Evolutionary conservation across 208 protist species (phyloP), one percentile per base, ranked within the genome.

Genomic region (Leishmania martiniquensis): DNA sequence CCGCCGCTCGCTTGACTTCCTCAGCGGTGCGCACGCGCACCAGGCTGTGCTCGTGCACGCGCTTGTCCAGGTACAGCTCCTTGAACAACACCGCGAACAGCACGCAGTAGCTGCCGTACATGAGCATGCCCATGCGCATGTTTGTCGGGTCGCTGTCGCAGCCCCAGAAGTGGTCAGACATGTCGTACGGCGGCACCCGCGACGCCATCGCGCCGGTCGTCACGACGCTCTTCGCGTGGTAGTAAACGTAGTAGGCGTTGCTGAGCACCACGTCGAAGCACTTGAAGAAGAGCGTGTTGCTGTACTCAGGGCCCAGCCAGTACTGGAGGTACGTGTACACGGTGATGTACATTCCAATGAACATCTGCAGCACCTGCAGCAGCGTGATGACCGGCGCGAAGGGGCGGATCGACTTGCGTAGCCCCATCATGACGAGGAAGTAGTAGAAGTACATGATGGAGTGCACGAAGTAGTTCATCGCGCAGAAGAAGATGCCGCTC

Each of bases 401-500:
- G 12, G 90, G 87, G 66, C 86, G 85, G 54, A 93, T 78, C 15
- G 91, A 63, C 51, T 85, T 79, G 80, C 85, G 83, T 66, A 89
- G 70, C 15, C 90, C 89, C 67, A 80, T 82, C 17, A 87, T 87
- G 39, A 87, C 84, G 32, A 97, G 72, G 65, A 88, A 86, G 79
- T 98, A 99, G 86, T 98, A 99, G 4, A 91, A 91, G 87, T 99
- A 99, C 96, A 98, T 98, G 86, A 98, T 88, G 25, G 91, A 81
- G 85, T 98, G 97, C 20, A 98, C 96, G 39, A 15, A 52, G 42
- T 70, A 70, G 65, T 70, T 70, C 65, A 70, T 70, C 10, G 42
- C 15, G 25, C 25, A 89, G 79, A 81, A 71, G 29, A 87, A 90
- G 77, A 88, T 88, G 44, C 83, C 78, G 73, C 81, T 83, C 17